Conservation (phyloP, 2,329 filamentous ascomycete species). For the Pseudogymnoascus sp. region DNA sequence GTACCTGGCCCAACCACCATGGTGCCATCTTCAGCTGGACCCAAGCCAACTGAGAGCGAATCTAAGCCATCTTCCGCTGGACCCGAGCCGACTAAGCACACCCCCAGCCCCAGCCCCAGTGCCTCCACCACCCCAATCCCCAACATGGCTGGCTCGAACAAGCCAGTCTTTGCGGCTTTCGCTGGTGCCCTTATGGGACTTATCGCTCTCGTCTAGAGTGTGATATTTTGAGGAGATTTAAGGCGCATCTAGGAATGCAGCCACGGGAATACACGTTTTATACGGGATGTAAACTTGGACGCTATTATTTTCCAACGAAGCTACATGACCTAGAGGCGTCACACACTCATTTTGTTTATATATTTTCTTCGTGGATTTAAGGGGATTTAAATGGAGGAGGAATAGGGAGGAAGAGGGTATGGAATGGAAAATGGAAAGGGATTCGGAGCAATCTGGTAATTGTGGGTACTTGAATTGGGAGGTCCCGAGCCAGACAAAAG, state of each 20-base stretch:
- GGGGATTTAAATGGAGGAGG: neutral
- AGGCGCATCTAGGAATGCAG: neutral
- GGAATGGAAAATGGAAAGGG: neutral
- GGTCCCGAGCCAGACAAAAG: neutral
- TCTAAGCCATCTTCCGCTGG: no score
- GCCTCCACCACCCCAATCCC: slow-evolving; percentile 7
- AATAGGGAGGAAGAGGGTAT: neutral
- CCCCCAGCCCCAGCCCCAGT: neutral
- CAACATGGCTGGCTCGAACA: slow-evolving; percentile 19
- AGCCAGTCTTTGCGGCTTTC: slow-evolving; percentile 19
- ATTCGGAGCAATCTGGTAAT: slow-evolving; percentile 2
- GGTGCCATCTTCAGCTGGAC: no score
- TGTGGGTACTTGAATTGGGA: neutral
- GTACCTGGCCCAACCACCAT: no score
- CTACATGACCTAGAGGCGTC: slow-evolving; percentile 5
- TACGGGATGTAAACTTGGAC: neutral
- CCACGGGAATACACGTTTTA: neutral
- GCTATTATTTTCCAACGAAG: neutral
- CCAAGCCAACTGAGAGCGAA: no score
- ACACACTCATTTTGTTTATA: slow-evolving; percentile 1
- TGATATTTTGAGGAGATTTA: neutral
- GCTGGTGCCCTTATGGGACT: slow-evolving; percentile 23
- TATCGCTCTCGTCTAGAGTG: slow-evolving; percentile 17
- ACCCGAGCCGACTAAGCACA: neutral
- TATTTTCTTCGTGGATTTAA: neutral